Conservation (phyloP, 2,329 filamentous ascomycete genomes). For the Lachnellula arida region DNA sequence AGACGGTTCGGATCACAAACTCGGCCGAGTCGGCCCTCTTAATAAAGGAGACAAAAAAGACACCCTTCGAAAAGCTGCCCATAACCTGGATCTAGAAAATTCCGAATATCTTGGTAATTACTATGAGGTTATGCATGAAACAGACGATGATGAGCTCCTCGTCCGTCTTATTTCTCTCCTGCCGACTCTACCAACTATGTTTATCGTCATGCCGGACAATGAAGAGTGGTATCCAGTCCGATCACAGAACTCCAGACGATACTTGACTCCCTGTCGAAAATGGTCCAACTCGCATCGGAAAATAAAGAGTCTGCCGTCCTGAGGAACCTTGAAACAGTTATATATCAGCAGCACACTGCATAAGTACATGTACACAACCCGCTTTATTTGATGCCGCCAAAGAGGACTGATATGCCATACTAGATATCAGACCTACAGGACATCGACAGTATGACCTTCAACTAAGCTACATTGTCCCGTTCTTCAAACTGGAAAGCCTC, state of each 20-base stretch:
- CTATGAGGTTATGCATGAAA: conserved; percentile 1
- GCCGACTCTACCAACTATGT: conserved; percentile 4
- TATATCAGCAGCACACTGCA: conserved; percentile 14
- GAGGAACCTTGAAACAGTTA: conserved; percentile 6
- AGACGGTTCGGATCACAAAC: background rate
- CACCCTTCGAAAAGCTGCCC: background rate
- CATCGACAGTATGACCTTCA: conserved; percentile 11
- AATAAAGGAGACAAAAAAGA: background rate
- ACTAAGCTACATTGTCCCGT: conserved; percentile 5
- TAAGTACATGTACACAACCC: background rate
- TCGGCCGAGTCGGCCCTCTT: background rate
- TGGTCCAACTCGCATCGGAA: conserved; percentile 1
- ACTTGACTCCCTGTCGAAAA: background rate
- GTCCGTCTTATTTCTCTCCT: conserved; percentile 1
- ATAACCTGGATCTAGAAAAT: background rate
- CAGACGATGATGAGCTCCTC: background rate
- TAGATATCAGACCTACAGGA: conserved; percentile 8
- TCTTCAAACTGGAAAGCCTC: conserved; percentile 7
- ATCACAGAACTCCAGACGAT: too few species aligned
- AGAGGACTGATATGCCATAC: background rate
- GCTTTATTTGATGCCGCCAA: background rate
- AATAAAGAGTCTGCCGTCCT: background rate
- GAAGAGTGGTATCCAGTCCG: background rate
- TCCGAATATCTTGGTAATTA: background rate
- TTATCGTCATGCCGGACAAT: conserved; percentile 1